Base-by-base conservation (phyloP, 441 rosid genomes). In the Erodium moschatum region DNA sequence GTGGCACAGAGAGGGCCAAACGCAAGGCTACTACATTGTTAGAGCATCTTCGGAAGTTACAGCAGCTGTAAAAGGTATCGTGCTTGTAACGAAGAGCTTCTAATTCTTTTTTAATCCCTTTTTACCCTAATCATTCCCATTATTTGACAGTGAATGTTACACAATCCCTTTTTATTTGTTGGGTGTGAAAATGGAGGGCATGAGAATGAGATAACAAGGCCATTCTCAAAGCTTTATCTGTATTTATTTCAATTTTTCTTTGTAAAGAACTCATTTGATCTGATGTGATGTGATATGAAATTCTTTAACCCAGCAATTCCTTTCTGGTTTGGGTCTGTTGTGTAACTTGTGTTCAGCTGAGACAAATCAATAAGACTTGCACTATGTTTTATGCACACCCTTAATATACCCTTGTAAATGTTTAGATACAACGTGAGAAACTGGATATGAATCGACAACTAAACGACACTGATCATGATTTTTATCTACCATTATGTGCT, bases 1-100 rank as follows among this genome's bases (percentile, higher is more conserved):
- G 70, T 58, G 96, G 97, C 20, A 88, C 96, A 0, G 95, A 89
- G 81, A 85, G 97, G 82, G 92, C 92, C 27, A 86, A 89, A 75
- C 64, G 90, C 40, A 89, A 88, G 81, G 95, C 96, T 50, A 72
- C 78, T 29, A 85, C 88, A 40, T 74, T 92, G 81, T 73, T 92
- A 72, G 96, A 88, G 77, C 90, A 80, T 79, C 84, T 92, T 42
- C 81, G 71, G 52, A 87, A 79, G 69, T 73, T 77, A 67, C 84
- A 79, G 66, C 77, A 76, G 69, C 80, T 9, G 65, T 77, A 71
- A 72, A 72, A 35, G 67, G 77, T 46, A 46, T 11, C 52, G 68
- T 12, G 44, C 56, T 24, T 44, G 67, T 44, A 24, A 44, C 64
- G 20, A 44, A 69, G 33, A 38, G 27, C 65, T 52, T 60, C 72